Evolutionary conservation across 164 flowering plant genomes (phyloP).

Genomic region (Hamamelis virginiana): DNA sequence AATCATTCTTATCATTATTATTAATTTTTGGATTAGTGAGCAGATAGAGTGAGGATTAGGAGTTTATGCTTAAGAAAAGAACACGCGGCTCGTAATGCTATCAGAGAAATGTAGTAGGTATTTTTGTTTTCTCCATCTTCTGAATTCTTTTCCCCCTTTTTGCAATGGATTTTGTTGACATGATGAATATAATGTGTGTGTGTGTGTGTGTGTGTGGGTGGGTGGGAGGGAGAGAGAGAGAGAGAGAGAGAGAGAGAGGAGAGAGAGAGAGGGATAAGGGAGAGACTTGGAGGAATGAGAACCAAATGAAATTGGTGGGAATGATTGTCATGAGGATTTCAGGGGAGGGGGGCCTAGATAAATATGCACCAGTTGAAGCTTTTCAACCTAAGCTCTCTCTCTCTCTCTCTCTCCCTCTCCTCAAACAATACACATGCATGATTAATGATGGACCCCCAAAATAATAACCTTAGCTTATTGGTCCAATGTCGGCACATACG

Average conservation of each 20-base stretch:
- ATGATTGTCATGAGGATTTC: background rate
- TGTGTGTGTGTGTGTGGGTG: background rate
- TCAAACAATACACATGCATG: conserved; percentile 21
- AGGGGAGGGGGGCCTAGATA: background rate
- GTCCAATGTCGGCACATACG: conserved; percentile 22
- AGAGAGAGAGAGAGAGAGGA: background rate
- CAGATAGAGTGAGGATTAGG: conserved; percentile 12
- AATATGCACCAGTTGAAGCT: conserved; percentile 9
- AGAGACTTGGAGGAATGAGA: conserved; percentile 33
- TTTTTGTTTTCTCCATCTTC: too few species aligned
- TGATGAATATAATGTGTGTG: too few species aligned
- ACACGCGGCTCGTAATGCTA: conserved; percentile 31
- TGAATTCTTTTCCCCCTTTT: background rate
- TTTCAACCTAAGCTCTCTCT: background rate
- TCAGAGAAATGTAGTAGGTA: conserved; percentile 15
- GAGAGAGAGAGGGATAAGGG: conserved; percentile 10
- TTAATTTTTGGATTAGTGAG: background rate
- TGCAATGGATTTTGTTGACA: too few species aligned
- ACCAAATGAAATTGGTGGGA: conserved; percentile 20
- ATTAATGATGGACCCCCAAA: conserved; percentile 12
- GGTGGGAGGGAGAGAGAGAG: background rate
- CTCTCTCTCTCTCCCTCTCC: background rate
- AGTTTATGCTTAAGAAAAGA: conserved; percentile 29
- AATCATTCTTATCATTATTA: conserved; percentile 14
- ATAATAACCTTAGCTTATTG: background rate